Evolutionary conservation across 2,329 filamentous ascomycete genomes (phyloP), one percentile per base, ranked within the genome.

Genomic region (Fusarium odoratissimum): DNA sequence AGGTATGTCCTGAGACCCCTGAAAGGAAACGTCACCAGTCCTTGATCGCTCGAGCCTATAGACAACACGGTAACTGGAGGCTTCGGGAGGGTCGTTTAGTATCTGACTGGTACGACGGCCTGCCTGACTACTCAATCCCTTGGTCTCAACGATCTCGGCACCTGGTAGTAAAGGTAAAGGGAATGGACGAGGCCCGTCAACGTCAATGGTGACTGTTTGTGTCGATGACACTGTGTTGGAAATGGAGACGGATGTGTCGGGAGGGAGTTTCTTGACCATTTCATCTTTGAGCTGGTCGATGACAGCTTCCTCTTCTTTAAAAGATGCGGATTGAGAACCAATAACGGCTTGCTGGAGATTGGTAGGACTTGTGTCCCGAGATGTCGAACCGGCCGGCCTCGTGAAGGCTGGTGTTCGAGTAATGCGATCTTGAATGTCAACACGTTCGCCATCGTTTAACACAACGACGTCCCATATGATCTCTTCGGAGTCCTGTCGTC

Each of bases 381-480:
- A 49, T 23, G 49, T 25, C 25, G 44, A 30, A 23, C 17, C 57
- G 19, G 35, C 37, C 10, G 68, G 41, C 35, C 63, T 70, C 10
- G 46, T 40, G 21, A 52, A 65, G 48, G 54, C 51, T 23, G 45
- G 51, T 13, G 48, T 59, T 28, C 45, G 64, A 33, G 71, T 42
- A 14, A 51, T 44, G 33, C 40, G 55, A 17, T 69, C 76, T 28
- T 77, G 77, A n/a, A 90, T 82, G 68, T 91, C 89, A 35, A 91
- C 86, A 40, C 88, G 85, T 49, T 86, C 84, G 13, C 88, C 88
- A 74, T 90, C 85, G 65, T 88, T 86, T 21, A 91, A 81, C 1
- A 92, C 88, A 12, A 92, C 89, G 6, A 92, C 87, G 75, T 92
- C 91, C 90, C 91, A 92, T 13, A 92, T 83, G 4, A 89, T 81